Base-by-base conservation (phyloP, 805 yeast genomes). In the Lachancea sp. region DNA sequence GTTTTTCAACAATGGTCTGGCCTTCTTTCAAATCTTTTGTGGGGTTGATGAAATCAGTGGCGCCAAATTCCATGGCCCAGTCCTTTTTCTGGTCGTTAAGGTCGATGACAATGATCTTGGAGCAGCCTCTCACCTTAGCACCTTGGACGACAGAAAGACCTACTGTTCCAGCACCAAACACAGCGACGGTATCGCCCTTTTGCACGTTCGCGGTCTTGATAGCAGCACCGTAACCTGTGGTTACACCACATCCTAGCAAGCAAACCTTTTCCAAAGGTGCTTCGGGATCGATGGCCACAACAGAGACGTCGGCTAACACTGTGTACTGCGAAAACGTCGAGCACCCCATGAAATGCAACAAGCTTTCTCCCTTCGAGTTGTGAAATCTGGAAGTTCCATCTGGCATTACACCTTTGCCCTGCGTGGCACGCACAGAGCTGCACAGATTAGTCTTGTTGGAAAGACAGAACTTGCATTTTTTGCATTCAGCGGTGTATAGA, bases 171-270 rank as follows among this genome's bases (percentile, higher is more conserved):
- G 95, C 95, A 64, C 99, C 99, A 62, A 95, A 93, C 35, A 93
- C 86, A 38, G 96, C 99, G 51, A 93, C 89, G 49, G 84, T 86
- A 63, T 91, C 97, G 56, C 96, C 97, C 63, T 79, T 75, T 62
- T 84, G 81, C 48, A 95, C 91, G 57, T 63, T 52, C 49, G 97
- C 98, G 42, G 96, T 87, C 72, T 86, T 86, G 57, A 85, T 78
- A 44, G 97, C 99, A 42, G 98, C 96, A 68, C 99, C 99, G 64
- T 86, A 86, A 53, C 99, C 99, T 43, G 99, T 93, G 44, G 99
- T 93, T 60, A 93, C 86, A 74, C 99, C 99, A 68, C 99, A 93
- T 42, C 99, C 99, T 58, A 95, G 78, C 66, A 95, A 71, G 73
- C 98, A 89, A 33, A 90, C 85, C 62, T 83, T 79, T 62, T 87